These are phyloP conservation scores for Eragrostis tef DNA, from an alignment of 202 grass and related monocot species.

Conservation along the genomic window DNA sequence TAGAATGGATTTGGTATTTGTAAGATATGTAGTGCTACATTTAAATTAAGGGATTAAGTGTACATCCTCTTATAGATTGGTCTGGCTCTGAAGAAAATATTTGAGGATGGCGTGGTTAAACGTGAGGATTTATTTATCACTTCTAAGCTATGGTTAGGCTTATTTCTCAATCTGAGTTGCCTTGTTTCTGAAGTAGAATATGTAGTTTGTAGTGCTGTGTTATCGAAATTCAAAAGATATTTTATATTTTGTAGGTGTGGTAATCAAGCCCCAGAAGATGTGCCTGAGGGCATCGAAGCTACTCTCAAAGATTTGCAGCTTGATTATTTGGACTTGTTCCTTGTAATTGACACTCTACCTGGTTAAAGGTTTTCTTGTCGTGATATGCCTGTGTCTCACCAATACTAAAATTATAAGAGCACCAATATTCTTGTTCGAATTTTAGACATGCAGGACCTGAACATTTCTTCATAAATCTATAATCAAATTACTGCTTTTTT, in stretches of 20 bases:
- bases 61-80: constrained; percentile 56
- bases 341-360: constrained; percentile 47
- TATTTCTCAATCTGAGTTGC: background rate
- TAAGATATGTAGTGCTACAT: background rate
- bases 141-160: constrained; percentile 74
- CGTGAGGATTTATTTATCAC: constrained; percentile 75
- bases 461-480: background rate
- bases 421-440: background rate
- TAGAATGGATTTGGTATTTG: background rate
- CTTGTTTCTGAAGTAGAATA: background rate
- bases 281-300: constrained; percentile 43
- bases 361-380: background rate
- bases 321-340: constrained; percentile 78
- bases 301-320: constrained; percentile 71
- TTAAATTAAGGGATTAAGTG: background rate
- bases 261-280: constrained; percentile 77
- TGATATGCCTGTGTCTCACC: background rate
- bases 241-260: constrained; percentile 50
- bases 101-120: constrained; percentile 58
- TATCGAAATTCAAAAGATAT: background rate
- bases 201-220: background rate
- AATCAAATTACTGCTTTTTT: background rate
- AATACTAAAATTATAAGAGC: background rate
- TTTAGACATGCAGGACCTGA: background rate
- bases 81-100: constrained; percentile 59